A percentile compares a stretch with the other conserved stretches of the same genome.
phyloP scores from a whole-genome alignment of 148 eudicot species.

The Polygonum maritimum region DNA sequence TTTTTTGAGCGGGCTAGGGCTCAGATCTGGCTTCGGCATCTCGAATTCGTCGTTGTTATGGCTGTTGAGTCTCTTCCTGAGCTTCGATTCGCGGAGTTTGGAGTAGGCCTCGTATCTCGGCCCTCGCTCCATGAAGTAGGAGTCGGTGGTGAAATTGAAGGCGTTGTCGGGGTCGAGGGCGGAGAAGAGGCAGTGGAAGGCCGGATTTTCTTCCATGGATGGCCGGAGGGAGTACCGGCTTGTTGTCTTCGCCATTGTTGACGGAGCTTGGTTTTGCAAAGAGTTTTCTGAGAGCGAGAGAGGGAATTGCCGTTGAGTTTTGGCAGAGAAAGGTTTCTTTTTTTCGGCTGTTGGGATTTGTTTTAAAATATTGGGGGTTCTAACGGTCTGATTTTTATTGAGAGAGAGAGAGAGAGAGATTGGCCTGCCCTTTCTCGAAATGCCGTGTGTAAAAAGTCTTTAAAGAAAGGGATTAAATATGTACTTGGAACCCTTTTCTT shows the following conservation, averaged over 20 bases:
- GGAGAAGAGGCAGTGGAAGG: conserved; percentile 12
- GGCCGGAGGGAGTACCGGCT: conserved; percentile 15
- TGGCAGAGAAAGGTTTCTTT: not conserved
- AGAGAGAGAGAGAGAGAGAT: not conserved
- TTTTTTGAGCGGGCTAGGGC: conserved; percentile 45
- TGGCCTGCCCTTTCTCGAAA: not conserved
- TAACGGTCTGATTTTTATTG: conserved; percentile 37
- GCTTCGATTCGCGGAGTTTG: conserved; percentile 52
- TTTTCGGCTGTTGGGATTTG: conserved; percentile 21
- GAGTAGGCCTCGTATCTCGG: conserved; percentile 67
- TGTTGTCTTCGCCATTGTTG: not conserved
- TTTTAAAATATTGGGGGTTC: conserved; percentile 12
- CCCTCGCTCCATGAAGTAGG: conserved; percentile 52
- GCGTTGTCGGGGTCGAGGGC: conserved; percentile 17
- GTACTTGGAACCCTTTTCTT: not conserved
- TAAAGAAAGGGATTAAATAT: not conserved
- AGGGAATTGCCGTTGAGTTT: conserved; percentile 5
- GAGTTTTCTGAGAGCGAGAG: not conserved
- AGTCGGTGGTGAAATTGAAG: conserved; percentile 22
- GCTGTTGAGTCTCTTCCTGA: conserved; percentile 25
- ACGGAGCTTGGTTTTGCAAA: too few species aligned
- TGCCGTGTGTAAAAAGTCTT: not conserved
- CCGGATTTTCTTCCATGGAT: conserved; percentile 26
- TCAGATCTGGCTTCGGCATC: conserved; percentile 17
- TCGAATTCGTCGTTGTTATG: not conserved